Percentiles rank a stretch among this genome's conserved stretches.
These are phyloP conservation scores for Fistulinella prunicolor DNA, from an alignment of 768 basidiomycete genomes.

Conservation along the genomic window DNA sequence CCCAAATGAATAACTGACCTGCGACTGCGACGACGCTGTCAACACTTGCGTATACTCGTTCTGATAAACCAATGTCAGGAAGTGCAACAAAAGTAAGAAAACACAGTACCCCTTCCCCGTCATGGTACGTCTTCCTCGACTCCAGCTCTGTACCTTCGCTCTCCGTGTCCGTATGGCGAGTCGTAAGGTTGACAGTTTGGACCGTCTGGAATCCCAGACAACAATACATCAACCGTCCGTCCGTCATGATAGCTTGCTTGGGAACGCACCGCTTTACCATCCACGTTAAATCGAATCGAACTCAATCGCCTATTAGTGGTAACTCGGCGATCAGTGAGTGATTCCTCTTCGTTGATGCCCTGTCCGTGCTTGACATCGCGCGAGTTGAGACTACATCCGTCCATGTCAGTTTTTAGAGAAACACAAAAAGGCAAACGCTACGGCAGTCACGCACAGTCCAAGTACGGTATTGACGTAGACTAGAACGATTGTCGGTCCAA, in stretches of 20 bases:
- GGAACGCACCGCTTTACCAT: conserved; percentile 18
- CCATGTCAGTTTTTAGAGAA: background rate
- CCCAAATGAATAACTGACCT: no score
- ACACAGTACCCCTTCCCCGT: conserved; percentile 11
- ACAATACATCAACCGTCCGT: no score
- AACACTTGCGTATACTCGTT: conserved; percentile 16
- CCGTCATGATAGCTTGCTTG: no score
- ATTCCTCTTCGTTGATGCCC: conserved; percentile 27
- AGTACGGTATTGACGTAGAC: conserved; percentile 30
- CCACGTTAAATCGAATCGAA: conserved; percentile 12
- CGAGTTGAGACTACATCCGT: conserved; percentile 22
- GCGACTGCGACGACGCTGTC: conserved; percentile 17
- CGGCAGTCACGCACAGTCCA: conserved; percentile 25
- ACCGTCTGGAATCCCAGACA: conserved; percentile 10
- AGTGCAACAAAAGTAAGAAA: background rate
- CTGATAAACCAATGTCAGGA: conserved; percentile 8
- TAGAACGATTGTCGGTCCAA: conserved; percentile 5
- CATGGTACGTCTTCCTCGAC: conserved; percentile 13
- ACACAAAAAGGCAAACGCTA: no score
- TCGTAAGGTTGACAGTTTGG: conserved; percentile 16
- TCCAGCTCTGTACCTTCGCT: conserved; percentile 14
- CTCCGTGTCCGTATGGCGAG: background rate
- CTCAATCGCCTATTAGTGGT: background rate
- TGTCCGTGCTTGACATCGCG: conserved; percentile 17
- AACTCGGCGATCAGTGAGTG: conserved; percentile 5